Conservation (phyloP, 2,329 filamentous ascomycete species). For the Aureobasidium uvarum region DNA sequence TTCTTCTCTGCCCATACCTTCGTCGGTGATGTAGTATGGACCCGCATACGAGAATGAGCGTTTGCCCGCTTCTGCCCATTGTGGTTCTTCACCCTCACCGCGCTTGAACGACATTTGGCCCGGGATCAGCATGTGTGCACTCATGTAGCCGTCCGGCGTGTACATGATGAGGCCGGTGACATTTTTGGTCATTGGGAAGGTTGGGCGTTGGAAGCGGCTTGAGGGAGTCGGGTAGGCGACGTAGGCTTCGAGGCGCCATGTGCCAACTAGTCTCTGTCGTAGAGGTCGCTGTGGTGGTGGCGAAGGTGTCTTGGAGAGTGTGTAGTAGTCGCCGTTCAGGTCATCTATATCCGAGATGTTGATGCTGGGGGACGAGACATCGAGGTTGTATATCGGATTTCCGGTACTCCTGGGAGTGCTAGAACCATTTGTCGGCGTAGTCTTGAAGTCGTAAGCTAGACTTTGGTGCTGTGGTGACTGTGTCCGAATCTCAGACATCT, state of each 20-base stretch:
- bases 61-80: constrained; percentile 43
- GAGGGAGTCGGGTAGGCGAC: constrained; percentile 40
- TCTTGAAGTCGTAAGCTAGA: constrained; percentile 1
- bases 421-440: background rate
- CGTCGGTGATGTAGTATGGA: constrained; percentile 42
- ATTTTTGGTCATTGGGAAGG: constrained; percentile 37
- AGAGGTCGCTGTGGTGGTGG: constrained; percentile 37
- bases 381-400: background rate
- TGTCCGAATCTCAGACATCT: constrained; percentile 3
- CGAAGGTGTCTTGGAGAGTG: constrained; percentile 32
- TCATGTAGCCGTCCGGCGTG: constrained; percentile 39
- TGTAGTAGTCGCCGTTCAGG: constrained; percentile 38
- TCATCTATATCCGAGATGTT: constrained; percentile 30
- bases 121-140: constrained; percentile 37
- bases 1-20: constrained; percentile 38
- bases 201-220: constrained; percentile 36
- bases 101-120: constrained; percentile 40
- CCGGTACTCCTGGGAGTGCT: constrained; percentile 22
- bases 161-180: constrained; percentile 38
- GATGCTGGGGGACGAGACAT: background rate
- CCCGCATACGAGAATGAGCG: constrained; percentile 41
- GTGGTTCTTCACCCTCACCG: constrained; percentile 40
- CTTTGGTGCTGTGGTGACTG: background rate
- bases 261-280: constrained; percentile 38
- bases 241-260: constrained; percentile 43